Evolutionary conservation across 2,329 filamentous ascomycete genomes (phyloP), one percentile per base, ranked within the genome.

Genomic region (Calycina herbarum): DNA sequence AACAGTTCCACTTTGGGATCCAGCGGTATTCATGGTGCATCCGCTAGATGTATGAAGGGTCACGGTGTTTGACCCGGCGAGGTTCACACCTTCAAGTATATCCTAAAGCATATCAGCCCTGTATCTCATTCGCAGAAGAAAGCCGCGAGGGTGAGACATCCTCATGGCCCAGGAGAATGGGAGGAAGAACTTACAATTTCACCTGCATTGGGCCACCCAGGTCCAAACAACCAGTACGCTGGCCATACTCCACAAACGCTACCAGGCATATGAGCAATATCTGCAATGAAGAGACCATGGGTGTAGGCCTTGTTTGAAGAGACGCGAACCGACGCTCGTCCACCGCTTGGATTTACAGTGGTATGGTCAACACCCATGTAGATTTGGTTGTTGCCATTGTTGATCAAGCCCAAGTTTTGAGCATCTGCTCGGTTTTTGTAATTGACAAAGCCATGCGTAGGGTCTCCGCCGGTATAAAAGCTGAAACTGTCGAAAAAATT

Each of bases 241-340:
- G 90, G 90, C 90, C 90, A 93, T 27, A 86, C 83, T 27, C 90
- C 91, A 70, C 91, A 93, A 61, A 85, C 80, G 1, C 87, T 86
- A 82, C 83, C 71, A 2, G 91, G 89, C 89, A 93, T 93, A 71
- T 93, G 90, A 20, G 82, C 81, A 61, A 93, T 84, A 74, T 93
- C 90, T 27, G 89, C 81, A 60, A 93, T 87, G 71, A 93, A 86
- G 10, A 93, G 82, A 0, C 89, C 90, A 70, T 88, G 82, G 35
- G 82, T 85, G 75, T 87, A 93, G 3, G 80, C 77, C 60, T 85
- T 81, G 62, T 85, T 88, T 77, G 88, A 91, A 56, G 86, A 85
- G 13, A 93, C 77, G 17, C 90, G 85, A 48, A 93, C 84, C 68
- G 88, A 91, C 10, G 82, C 80, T 20, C 83, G 77, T n/a, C 83